Evolutionary conservation across 495 filamentous ascomycete species (phyloP).

Genomic region (Clohesyomyces aquaticus): DNA sequence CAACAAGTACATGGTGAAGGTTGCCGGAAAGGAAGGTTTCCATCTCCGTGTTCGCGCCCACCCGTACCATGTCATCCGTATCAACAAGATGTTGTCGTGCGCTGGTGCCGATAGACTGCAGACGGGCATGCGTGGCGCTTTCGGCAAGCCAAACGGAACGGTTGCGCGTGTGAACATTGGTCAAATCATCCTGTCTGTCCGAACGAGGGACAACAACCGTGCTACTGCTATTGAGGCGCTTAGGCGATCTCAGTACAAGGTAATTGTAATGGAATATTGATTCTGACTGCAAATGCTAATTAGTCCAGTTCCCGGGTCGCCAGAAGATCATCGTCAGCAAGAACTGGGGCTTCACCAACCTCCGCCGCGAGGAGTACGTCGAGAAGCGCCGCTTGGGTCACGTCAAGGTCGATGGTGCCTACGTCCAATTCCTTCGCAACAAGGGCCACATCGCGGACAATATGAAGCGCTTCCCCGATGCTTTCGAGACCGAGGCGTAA

Average conservation of each 20-base stretch:
- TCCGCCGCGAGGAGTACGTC: conserved; percentile 95
- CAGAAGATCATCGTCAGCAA: conserved; percentile 99
- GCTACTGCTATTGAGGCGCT: conserved; percentile 95
- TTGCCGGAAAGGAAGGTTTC: conserved; percentile 98
- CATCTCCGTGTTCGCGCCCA: conserved; percentile 97
- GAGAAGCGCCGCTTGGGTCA: conserved; percentile 86
- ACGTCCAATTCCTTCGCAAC: conserved; percentile 96
- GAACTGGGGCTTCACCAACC: conserved; percentile 99
- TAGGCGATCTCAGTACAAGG: conserved; percentile 97
- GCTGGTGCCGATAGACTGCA: conserved; percentile 99
- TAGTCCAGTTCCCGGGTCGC: conserved; percentile 84
- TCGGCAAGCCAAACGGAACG: conserved; percentile 96
- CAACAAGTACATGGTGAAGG: conserved; percentile 82
- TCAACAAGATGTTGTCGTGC: conserved; percentile 99
- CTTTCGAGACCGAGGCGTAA: conserved; percentile 62
- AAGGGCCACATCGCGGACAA: conserved; percentile 83
- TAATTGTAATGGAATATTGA: too few relatives aligned
- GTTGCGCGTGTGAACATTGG: conserved; percentile 99
- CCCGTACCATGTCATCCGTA: conserved; percentile 99
- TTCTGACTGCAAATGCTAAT: conserved; percentile 4
- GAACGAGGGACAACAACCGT: conserved; percentile 91
- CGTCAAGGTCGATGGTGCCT: conserved; percentile 94
- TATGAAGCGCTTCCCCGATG: conserved; percentile 89
- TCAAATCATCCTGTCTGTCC: conserved; percentile 94
- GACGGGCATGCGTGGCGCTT: conserved; percentile 99